A percentile compares a stretch with the other conserved stretches of the same genome.
These are phyloP conservation scores for Ophiostoma ulmi DNA, from an alignment of 2,329 filamentous ascomycete species.

Conservation along the genomic window DNA sequence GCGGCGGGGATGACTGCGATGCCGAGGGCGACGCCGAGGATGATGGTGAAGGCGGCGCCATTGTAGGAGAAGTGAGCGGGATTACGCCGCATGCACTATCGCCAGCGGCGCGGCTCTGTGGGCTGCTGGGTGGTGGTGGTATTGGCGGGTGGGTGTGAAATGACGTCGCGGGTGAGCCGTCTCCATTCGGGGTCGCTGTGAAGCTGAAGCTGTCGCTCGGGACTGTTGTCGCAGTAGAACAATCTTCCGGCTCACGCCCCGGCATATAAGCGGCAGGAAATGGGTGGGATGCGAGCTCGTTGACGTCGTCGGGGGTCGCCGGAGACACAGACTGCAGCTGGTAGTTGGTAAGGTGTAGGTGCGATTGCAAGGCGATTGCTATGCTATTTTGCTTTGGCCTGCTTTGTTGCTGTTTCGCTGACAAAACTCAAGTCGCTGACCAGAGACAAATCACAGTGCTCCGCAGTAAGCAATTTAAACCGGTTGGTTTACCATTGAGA, in stretches of 20 bases:
- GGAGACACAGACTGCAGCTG: not conserved
- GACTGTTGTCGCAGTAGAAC: conserved; percentile 10
- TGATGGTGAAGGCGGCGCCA: not conserved
- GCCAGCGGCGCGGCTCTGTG: not conserved
- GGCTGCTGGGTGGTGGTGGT: conserved; percentile 6
- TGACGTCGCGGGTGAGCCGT: not conserved
- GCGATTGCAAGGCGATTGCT: not conserved
- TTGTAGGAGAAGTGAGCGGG: not conserved
- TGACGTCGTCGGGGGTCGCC: conserved; percentile 8
- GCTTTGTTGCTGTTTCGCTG: not conserved
- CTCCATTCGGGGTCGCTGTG: not conserved
- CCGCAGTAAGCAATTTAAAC: not conserved
- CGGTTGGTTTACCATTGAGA: not conserved
- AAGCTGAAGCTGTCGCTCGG: not conserved
- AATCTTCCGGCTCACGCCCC: conserved; percentile 21
- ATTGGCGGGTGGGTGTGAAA: not conserved
- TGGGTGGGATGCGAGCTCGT: not conserved
- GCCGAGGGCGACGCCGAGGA: not conserved
- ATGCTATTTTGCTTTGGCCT: too few species aligned
- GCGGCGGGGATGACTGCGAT: not conserved
- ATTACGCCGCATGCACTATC: not conserved
- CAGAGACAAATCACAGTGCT: not conserved
- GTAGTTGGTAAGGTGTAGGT: not conserved
- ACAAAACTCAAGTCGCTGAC: not conserved
- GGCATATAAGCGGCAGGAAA: conserved; percentile 10